phyloP scores from a whole-genome alignment of 768 basidiomycete species.

The Suillus subaureus region DNA sequence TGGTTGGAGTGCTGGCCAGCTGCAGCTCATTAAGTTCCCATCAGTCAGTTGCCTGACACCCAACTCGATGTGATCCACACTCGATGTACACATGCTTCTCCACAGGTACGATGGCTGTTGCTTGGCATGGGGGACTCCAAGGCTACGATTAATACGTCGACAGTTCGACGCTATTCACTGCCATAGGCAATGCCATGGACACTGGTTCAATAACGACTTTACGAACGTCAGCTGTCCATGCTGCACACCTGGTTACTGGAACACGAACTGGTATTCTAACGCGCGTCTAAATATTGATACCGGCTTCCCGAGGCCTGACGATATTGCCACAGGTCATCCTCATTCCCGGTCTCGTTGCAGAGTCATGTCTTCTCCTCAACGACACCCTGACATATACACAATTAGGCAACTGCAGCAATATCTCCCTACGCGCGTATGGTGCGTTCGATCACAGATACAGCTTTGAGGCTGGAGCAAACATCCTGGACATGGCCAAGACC shows the following conservation, averaged over 20 bases:
- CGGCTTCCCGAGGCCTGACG: not conserved
- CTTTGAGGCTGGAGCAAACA: slow-evolving; percentile 64
- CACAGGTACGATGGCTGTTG: slow-evolving; percentile 54
- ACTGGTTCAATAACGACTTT: slow-evolving; percentile 67
- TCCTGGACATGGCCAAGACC: slow-evolving; percentile 64
- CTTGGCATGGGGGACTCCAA: slow-evolving; percentile 54
- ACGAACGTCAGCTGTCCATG: slow-evolving; percentile 57
- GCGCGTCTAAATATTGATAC: slow-evolving; percentile 30
- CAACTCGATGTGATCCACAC: slow-evolving; percentile 1
- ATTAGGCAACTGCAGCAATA: slow-evolving; percentile 47
- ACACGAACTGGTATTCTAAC: slow-evolving; percentile 68
- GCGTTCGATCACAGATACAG: slow-evolving; percentile 48
- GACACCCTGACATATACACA: slow-evolving; percentile 46
- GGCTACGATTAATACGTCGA: slow-evolving; percentile 46
- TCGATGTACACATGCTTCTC: not conserved
- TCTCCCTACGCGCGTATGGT: slow-evolving; percentile 53
- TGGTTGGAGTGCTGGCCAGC: slow-evolving; percentile 70
- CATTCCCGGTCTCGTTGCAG: slow-evolving; percentile 58
- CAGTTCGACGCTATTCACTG: slow-evolving; percentile 39
- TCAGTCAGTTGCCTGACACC: slow-evolving; percentile 37
- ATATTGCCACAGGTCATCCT: slow-evolving; percentile 49
- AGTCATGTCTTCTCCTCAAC: slow-evolving; percentile 57
- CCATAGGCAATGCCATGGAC: slow-evolving; percentile 55
- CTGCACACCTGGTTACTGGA: slow-evolving; percentile 53
- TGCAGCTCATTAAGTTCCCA: slow-evolving; percentile 56